These are phyloP conservation scores for Helotiales sp. DNA, from an alignment of 2,329 filamentous ascomycete genomes.

Conservation along the genomic window DNA sequence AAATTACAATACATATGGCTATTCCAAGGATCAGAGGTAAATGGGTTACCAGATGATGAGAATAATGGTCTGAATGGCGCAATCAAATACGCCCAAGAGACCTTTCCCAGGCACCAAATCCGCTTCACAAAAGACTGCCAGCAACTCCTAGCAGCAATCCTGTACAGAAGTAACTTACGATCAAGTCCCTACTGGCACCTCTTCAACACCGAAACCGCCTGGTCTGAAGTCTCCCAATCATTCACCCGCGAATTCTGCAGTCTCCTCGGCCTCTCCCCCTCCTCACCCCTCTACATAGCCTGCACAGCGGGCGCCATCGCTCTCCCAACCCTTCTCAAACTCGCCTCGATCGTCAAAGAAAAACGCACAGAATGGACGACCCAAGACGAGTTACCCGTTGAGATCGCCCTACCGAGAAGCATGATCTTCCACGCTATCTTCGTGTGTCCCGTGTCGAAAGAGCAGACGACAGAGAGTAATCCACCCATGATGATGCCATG, in stretches of 20 bases:
- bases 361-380: constrained; percentile 96
- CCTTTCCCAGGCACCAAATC: constrained; percentile 75
- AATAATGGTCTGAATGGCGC: constrained; percentile 67
- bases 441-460: constrained; percentile 95
- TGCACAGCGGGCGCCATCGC: constrained; percentile 92
- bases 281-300: constrained; percentile 91
- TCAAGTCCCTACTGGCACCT: constrained; percentile 79
- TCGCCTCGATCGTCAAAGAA: constrained; percentile 83
- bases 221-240: constrained; percentile 81
- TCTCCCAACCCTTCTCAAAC: constrained; percentile 85
- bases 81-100: constrained; percentile 73
- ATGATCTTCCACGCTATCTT: constrained; percentile 94
- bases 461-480: constrained; percentile 90
- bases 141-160: constrained; percentile 79
- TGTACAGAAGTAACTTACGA: constrained; percentile 75
- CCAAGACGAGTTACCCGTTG: constrained; percentile 84
- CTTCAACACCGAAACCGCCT: constrained; percentile 77
- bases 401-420: constrained; percentile 63
- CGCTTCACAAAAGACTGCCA: constrained; percentile 81
- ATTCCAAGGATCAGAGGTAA: constrained; percentile 67
- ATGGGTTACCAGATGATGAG: constrained; percentile 59
- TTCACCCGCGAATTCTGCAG: constrained; percentile 97
- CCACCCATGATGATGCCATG: constrained; percentile 97
- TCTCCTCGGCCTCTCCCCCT: constrained; percentile 83
- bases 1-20: constrained; percentile 90